phyloP scores from a whole-genome alignment of 768 basidiomycete genomes.

The Boletus rubropictus region DNA sequence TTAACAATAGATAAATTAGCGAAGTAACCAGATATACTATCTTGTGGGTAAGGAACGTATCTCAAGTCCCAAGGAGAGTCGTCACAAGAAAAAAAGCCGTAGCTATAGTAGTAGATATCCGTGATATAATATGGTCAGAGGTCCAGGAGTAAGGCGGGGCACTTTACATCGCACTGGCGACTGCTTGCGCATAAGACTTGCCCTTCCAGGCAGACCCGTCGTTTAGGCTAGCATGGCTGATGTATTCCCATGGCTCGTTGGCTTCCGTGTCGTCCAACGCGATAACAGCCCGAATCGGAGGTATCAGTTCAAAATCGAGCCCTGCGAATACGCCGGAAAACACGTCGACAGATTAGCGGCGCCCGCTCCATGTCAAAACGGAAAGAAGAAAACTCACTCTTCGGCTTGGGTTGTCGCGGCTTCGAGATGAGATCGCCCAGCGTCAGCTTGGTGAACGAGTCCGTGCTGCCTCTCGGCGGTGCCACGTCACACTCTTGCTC shows the following conservation, averaged over 20 bases:
- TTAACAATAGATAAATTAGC: slow-evolving; percentile 11
- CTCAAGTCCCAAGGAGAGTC: slow-evolving; percentile 15
- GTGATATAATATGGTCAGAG: background rate
- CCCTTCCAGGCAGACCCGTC: slow-evolving; percentile 28
- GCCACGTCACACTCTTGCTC: slow-evolving; percentile 1
- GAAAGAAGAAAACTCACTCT: slow-evolving; percentile 14
- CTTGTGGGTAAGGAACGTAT: slow-evolving; percentile 10
- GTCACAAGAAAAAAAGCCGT: slow-evolving; percentile 9
- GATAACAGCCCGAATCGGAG: slow-evolving; percentile 29
- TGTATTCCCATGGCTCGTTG: slow-evolving; percentile 31
- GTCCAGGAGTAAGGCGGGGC: background rate
- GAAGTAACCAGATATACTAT: background rate
- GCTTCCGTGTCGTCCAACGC: slow-evolving; percentile 27
- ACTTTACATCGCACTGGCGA: slow-evolving; percentile 18
- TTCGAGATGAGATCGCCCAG: slow-evolving; percentile 25
- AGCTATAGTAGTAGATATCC: slow-evolving; percentile 5
- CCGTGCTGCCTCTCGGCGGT: slow-evolving; percentile 3
- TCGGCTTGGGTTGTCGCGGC: slow-evolving; percentile 21
- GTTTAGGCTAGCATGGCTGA: slow-evolving; percentile 24
- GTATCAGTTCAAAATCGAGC: slow-evolving; percentile 28
- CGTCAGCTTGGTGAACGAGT: slow-evolving; percentile 19
- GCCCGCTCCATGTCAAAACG: background rate
- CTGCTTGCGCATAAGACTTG: slow-evolving; percentile 31
- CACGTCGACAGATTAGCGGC: background rate
- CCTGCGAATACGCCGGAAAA: slow-evolving; percentile 7